phyloP scores from a whole-genome alignment of 2,329 filamentous ascomycete species.

The Phialophora tarda region DNA sequence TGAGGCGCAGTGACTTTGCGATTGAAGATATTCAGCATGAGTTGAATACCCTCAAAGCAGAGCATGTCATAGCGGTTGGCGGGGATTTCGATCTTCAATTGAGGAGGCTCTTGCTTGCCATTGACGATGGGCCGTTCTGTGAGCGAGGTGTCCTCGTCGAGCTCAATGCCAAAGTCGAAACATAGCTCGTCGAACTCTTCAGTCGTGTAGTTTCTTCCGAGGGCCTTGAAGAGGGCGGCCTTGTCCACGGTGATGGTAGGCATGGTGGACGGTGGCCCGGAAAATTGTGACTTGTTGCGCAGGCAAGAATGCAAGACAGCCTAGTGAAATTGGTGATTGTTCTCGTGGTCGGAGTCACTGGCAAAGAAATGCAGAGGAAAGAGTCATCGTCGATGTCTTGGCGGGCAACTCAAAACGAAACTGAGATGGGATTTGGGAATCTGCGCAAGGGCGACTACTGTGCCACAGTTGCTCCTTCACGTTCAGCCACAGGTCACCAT shows the following conservation, averaged over 20 bases:
- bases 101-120: slow-evolving; percentile 82
- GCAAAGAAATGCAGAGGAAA: neutral
- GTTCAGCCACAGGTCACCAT: slow-evolving; percentile 14
- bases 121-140: slow-evolving; percentile 74
- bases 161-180: slow-evolving; percentile 96
- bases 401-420: neutral
- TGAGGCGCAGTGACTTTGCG: slow-evolving; percentile 76
- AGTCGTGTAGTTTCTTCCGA: slow-evolving; percentile 88
- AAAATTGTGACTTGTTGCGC: neutral
- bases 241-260: slow-evolving; percentile 98
- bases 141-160: slow-evolving; percentile 92
- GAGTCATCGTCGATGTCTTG: neutral
- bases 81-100: slow-evolving; percentile 97
- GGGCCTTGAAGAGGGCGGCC: slow-evolving; percentile 89
- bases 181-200: slow-evolving; percentile 96
- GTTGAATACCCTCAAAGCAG: slow-evolving; percentile 93
- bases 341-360: neutral
- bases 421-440: neutral
- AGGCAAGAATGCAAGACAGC: neutral
- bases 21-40: slow-evolving; percentile 95
- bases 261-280: slow-evolving; percentile 64
- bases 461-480: slow-evolving; percentile 16
- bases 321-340: neutral
- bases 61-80: slow-evolving; percentile 94
- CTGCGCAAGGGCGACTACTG: neutral